Conservation (phyloP, 805 yeast species). For the Brettanomyces custersianus region DNA sequence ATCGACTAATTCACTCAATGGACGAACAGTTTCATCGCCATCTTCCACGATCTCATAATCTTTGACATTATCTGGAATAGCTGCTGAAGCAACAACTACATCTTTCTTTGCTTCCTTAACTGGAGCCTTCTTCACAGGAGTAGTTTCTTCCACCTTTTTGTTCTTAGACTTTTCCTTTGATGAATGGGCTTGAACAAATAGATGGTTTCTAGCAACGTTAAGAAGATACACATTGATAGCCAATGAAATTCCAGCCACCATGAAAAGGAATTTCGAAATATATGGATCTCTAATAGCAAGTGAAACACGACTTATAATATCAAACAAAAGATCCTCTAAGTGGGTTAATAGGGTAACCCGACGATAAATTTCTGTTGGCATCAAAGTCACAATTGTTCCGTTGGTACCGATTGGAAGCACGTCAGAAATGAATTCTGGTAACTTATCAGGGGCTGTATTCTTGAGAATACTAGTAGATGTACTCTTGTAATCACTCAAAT, state of each 20-base stretch:
- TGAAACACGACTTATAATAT: constrained; percentile 47
- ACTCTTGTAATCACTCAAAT: constrained; percentile 26
- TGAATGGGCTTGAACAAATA: constrained; percentile 6
- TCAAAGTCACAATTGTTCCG: constrained; percentile 44
- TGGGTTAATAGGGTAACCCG: constrained; percentile 49
- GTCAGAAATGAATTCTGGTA: constrained; percentile 34
- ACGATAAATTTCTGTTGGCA: constrained; percentile 47
- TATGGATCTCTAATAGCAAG: constrained; percentile 70
- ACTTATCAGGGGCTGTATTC: constrained; percentile 20
- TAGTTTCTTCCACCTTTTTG: background rate
- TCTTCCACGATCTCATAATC: constrained; percentile 28
- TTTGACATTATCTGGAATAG: constrained; percentile 21
- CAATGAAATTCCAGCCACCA: constrained; percentile 65
- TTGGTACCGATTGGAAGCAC: constrained; percentile 35
- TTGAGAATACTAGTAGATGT: constrained; percentile 7
- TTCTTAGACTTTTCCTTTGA: background rate
- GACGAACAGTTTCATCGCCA: constrained; percentile 22
- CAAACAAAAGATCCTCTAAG: constrained; percentile 51
- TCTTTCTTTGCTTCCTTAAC: background rate
- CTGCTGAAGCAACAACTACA: background rate
- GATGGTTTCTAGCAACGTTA: constrained; percentile 71
- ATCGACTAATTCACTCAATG: constrained; percentile 56
- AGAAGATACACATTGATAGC: constrained; percentile 77
- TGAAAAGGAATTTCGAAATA: constrained; percentile 66
- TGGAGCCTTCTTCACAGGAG: background rate